Base-by-base conservation (phyloP, 1,284 basidiomycete genomes). In the Irpex sp. region DNA sequence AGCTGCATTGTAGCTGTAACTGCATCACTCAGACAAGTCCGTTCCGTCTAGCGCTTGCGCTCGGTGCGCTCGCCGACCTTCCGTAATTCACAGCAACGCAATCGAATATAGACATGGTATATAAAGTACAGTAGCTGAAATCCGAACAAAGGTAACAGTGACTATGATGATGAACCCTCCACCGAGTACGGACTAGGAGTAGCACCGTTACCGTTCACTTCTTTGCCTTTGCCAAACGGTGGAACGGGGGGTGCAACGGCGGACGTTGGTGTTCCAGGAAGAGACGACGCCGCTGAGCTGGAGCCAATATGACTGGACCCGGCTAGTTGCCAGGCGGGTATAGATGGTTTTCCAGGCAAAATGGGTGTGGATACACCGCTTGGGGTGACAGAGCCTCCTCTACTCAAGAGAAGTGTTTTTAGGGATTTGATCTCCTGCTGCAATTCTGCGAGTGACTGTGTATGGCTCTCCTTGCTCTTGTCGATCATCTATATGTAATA, bases 381-480 rank as follows among this genome's bases (percentile, higher is more conserved):
- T 5, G 85, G 75, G 59, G 78, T 67, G 33, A 75, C 74, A n/a
- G 87, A 82, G 1, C 52, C 52, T 12, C 85, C 84, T 45, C 93
- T 84, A 64, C 89, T 93, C n/a, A 95, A 81, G 5, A 99, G 79
- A 16, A 99, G 82, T 0, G 95, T 88, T 74, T 98, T 98, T 65
- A 99, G 81, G 0, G 94, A 97, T 72, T 96, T 95, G 68, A 99
- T 83, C 73, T 99, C 96, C 68, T 93, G 88, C 71, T 98, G 96
- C n/a, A 99, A 80, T 66, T 96, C 94, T 36, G 82, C 78, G 9
- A 96, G 79, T 5, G 90, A 89, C 65, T 91, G 86, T 16, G 83
- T 82, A 72, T 95, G 91, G 35, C 82, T 82, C 62, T 94, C 90
- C 70, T 94, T 91, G 72, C 93, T 93, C 77, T 94, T 96, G 64